Evolutionary conservation across 352 stramenopile species (phyloP), one percentile per base, ranked within the genome.

Genomic region (Hyaloperonospora brassicae): DNA sequence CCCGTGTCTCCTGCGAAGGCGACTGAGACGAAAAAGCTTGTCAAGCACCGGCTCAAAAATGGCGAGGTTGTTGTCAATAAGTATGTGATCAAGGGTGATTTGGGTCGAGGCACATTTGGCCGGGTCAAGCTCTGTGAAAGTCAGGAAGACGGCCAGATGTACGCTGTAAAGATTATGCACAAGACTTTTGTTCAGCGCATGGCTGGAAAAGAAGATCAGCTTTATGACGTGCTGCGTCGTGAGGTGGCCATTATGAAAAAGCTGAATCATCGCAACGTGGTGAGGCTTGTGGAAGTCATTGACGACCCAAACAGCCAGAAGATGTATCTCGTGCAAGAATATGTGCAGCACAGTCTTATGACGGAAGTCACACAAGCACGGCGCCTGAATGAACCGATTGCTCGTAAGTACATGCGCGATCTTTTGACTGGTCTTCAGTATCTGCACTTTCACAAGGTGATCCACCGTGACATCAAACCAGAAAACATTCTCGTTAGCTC

Each of bases 201-300:
- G 79, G 79, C 80, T 21, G 79, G 77, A 24, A 90, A 90, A 45
- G 84, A 94, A 53, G 84, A 94, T 53, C 82, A 87, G 54, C 57
- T 92, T 5, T 83, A 92, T 48, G 84, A 91, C 45, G 84, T 86
- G 22, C 46, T 94, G 51, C 78, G 82, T 8, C 77, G 86, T 22
- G 93, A 98, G 66, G 94, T 98, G 22, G 89, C 88, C 9, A 97
- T 98, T 56, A 98, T 98, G 93, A 97, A 97, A 69, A 97, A 96
- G 54, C 72, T 98, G 2, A 88, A 84, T 54, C 93, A 98, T 64
- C 80, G 72, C 24, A 96, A 98, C 64, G 87, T 98, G 21, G 84
- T 98, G 45, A 76, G 89, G 46, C 77, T 98, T 13, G 89, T 96
- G 25, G 93, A 98, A 61, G 90, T 97, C 14, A 97, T 98, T 46